phyloP scores from a whole-genome alignment of 305 asterid species.

The Lippia alba region DNA sequence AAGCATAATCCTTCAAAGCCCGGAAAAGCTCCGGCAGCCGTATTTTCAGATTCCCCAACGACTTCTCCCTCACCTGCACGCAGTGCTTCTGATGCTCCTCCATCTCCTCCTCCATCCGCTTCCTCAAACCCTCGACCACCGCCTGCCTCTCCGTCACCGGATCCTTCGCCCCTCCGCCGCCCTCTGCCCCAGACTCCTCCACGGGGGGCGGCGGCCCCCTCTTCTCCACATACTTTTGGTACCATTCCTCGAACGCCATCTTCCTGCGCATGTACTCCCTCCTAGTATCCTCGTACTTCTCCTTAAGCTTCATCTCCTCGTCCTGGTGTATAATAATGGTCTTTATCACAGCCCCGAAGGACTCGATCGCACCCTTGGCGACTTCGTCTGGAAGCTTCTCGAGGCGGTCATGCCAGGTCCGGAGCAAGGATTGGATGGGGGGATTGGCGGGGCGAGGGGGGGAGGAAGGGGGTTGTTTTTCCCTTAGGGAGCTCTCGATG shows the following conservation, averaged over 20 bases:
- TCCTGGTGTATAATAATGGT: slow-evolving; percentile 78
- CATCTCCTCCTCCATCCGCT: slow-evolving; percentile 75
- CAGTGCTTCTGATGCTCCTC: slow-evolving; percentile 79
- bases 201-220: slow-evolving; percentile 41
- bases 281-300: slow-evolving; percentile 78
- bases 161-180: slow-evolving; percentile 51
- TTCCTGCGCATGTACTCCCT: slow-evolving; percentile 76
- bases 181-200: slow-evolving; percentile 47
- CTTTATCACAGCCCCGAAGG: slow-evolving; percentile 84
- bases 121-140: slow-evolving; percentile 74
- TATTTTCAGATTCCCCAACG: slow-evolving; percentile 72
- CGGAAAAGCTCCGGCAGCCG: slow-evolving; percentile 90
- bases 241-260: slow-evolving; percentile 85
- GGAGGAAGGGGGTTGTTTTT: slow-evolving; percentile 59
- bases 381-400: slow-evolving; percentile 95
- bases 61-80: slow-evolving; percentile 85
- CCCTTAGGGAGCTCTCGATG: slow-evolving; percentile 78
- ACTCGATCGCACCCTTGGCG: slow-evolving; percentile 70
- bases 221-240: slow-evolving; percentile 66
- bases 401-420: slow-evolving; percentile 78
- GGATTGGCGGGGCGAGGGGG: slow-evolving; percentile 66
- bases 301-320: slow-evolving; percentile 92
- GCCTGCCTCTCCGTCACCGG: slow-evolving; percentile 65
- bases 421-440: slow-evolving; percentile 81
- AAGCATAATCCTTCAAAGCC: slow-evolving; percentile 74